Percentiles rank a stretch among this genome's conserved stretches.
Evolutionary conservation across 495 filamentous ascomycete genomes (phyloP).

Genomic region (Lepraria neglecta): DNA sequence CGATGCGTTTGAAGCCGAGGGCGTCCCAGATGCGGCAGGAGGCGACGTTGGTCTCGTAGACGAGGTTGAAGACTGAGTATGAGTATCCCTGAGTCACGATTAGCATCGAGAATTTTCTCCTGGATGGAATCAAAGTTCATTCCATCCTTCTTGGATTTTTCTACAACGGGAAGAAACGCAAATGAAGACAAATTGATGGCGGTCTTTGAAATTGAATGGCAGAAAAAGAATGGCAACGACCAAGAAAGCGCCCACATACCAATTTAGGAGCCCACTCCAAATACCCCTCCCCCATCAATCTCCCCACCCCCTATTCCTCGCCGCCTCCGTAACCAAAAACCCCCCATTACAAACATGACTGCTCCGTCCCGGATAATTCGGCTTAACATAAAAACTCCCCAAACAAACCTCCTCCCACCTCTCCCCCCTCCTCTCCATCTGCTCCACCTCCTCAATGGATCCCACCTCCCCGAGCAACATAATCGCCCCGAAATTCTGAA

Average conservation of each 20-base stretch:
- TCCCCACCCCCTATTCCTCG: constrained; percentile 87
- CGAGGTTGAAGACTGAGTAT: constrained; percentile 95
- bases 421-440: constrained; percentile 49
- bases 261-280: constrained; percentile 91
- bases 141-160: too few relatives aligned
- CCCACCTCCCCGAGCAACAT: constrained; percentile 85
- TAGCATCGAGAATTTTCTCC: background rate
- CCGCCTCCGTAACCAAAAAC: constrained; percentile 85
- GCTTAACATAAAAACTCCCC: constrained; percentile 94
- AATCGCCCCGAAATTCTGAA: constrained; percentile 87
- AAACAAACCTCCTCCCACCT: constrained; percentile 84
- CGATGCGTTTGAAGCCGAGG: constrained; percentile 96
- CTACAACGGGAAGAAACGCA: too few relatives aligned
- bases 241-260: constrained; percentile 38
- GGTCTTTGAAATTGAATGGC: background rate
- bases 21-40: constrained; percentile 96
- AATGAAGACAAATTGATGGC: background rate
- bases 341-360: constrained; percentile 96
- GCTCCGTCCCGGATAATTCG: constrained; percentile 93
- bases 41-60: constrained; percentile 95
- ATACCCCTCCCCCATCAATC: constrained; percentile 89
- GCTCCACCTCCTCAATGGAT: constrained; percentile 51
- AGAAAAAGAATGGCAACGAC: background rate
- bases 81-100: constrained; percentile 61
- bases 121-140: too few relatives aligned